A percentile compares a stretch with the other conserved stretches of the same genome.
Evolutionary conservation across 495 filamentous ascomycete species (phyloP).

Genomic region (Hypoxylon fragiforme): DNA sequence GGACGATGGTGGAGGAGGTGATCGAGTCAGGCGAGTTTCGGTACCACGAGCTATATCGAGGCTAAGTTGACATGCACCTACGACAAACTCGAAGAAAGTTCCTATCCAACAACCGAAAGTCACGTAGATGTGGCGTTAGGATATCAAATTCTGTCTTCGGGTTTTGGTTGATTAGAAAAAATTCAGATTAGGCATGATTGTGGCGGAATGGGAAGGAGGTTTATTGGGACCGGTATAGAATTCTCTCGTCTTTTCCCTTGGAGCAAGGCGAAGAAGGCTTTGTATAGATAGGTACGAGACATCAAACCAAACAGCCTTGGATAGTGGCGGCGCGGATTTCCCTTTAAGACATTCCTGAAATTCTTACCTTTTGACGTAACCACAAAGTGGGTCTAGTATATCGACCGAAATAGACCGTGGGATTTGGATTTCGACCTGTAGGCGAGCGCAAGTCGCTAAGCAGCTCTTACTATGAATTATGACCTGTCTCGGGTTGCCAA

Average conservation of each 20-base stretch:
- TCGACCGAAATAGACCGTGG: constrained; percentile 12
- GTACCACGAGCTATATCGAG: constrained; percentile 14
- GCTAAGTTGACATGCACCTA: constrained; percentile 4
- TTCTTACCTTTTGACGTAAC: constrained; percentile 23
- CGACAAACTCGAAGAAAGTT: not conserved
- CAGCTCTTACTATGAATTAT: constrained; percentile 17
- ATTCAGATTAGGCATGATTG: constrained; percentile 5
- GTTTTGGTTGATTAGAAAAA: constrained; percentile 32
- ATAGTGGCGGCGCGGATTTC: constrained; percentile 12
- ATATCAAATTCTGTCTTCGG: constrained; percentile 26
- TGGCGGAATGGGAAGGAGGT: constrained; percentile 9
- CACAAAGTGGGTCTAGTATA: constrained; percentile 23
- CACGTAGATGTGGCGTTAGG: constrained; percentile 30
- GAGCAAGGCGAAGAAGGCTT: no score
- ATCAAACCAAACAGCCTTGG: constrained; percentile 18
- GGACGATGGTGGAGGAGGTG: constrained; percentile 4
- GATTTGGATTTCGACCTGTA: constrained; percentile 5
- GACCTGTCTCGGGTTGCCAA: constrained; percentile 5
- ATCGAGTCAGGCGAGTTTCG: constrained; percentile 19
- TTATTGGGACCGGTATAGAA: constrained; percentile 7
- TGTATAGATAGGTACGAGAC: constrained; percentile 14
- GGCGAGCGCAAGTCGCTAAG: constrained; percentile 13
- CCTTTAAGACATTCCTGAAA: constrained; percentile 21
- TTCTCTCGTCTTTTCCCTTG: constrained; percentile 1
- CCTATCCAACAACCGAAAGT: constrained; percentile 10